These are phyloP conservation scores for Claviceps spartinae DNA, from an alignment of 2,329 filamentous ascomycete genomes.

Conservation along the genomic window DNA sequence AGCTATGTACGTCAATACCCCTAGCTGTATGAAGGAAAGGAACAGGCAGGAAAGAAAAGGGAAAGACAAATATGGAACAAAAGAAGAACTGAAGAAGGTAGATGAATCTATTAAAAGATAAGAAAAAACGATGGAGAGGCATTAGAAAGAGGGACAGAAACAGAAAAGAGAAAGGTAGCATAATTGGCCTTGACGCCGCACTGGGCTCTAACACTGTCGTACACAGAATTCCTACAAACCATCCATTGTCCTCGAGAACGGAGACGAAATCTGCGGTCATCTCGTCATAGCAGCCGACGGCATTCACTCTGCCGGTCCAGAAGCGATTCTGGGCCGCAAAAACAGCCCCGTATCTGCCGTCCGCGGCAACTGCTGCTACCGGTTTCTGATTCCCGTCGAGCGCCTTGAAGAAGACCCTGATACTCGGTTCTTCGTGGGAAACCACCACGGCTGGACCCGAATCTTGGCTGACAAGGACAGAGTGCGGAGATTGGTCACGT, in stretches of 20 bases:
- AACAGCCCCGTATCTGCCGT: constrained; percentile 14
- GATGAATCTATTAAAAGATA: neutral
- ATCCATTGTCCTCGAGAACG: constrained; percentile 17
- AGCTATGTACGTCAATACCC: neutral
- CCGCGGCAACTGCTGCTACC: constrained; percentile 21
- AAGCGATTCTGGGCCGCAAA: constrained; percentile 14
- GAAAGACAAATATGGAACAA: neutral
- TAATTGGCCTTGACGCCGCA: neutral
- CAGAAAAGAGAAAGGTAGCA: neutral
- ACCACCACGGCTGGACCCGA: constrained; percentile 13
- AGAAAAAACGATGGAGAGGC: too few relatives aligned
- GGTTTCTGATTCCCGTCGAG: constrained; percentile 20
- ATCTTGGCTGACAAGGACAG: constrained; percentile 12
- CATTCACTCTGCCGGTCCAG: constrained; percentile 20
- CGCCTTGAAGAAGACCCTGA: constrained; percentile 17
- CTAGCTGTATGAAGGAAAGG: neutral
- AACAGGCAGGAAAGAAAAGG: neutral
- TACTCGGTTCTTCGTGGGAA: constrained; percentile 18
- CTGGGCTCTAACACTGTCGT: neutral
- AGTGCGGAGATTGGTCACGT: constrained; percentile 9
- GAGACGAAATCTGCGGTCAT: constrained; percentile 18
- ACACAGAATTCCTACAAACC: constrained; percentile 14
- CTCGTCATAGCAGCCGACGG: constrained; percentile 33
- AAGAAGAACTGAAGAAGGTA: neutral
- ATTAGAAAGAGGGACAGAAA: neutral